A percentile compares a stretch with the other conserved stretches of the same genome.
These are phyloP conservation scores for Phialophora chinensis DNA, from an alignment of 2,329 filamentous ascomycete species.

Conservation along the genomic window DNA sequence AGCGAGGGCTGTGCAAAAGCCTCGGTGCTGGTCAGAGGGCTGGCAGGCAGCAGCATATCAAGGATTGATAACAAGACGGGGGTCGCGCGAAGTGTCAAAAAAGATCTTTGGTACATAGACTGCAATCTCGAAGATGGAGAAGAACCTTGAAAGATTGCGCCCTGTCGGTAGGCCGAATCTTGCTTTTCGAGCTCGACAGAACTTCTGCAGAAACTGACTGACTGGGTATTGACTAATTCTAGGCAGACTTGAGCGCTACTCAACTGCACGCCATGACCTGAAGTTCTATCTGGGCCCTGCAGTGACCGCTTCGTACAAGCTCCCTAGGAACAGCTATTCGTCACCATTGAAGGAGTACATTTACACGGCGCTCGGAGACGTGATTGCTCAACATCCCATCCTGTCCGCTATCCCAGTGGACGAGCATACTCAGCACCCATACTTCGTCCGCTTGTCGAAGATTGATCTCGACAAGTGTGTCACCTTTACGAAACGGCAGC, in stretches of 20 bases:
- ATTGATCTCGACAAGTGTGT: conserved; percentile 51
- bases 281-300: conserved; percentile 21
- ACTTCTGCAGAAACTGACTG: background rate
- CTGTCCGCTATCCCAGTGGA: conserved; percentile 52
- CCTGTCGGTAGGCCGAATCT: conserved; percentile 11
- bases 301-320: conserved; percentile 22
- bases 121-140: background rate
- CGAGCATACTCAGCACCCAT: conserved; percentile 50
- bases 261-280: conserved; percentile 24
- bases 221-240: background rate
- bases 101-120: background rate
- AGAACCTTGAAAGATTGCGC: conserved; percentile 19
- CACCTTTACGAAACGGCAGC: conserved; percentile 42
- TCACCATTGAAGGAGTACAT: conserved; percentile 14
- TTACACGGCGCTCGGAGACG: conserved; percentile 14
- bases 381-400: conserved; percentile 51
- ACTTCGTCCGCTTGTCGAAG: conserved; percentile 53
- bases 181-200: background rate
- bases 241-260: conserved; percentile 25
- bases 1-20: background rate
- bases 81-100: background rate
- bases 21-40: too few relatives aligned
- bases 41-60: background rate
- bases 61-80: background rate
- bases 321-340: conserved; percentile 2